Conservation (phyloP, 2,329 filamentous ascomycete species). For the Neopestalotiopsis sp. region DNA sequence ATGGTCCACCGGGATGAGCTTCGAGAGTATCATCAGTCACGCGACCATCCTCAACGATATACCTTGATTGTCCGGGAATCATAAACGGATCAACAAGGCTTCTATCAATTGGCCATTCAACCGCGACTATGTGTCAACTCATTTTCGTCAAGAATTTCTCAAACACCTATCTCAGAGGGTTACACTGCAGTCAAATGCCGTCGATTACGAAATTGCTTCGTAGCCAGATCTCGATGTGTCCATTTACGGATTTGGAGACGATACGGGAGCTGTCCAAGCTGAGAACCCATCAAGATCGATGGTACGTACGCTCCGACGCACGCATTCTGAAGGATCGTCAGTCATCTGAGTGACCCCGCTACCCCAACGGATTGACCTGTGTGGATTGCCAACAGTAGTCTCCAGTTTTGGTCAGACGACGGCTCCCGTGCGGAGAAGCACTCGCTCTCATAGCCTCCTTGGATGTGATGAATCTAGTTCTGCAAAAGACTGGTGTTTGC, state of each 20-base stretch:
- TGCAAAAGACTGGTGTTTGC: background rate
- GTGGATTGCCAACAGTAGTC: slow-evolving; percentile 26
- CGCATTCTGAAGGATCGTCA: slow-evolving; percentile 24
- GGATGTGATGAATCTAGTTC: slow-evolving; percentile 2
- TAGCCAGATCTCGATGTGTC: background rate
- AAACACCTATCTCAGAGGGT: slow-evolving; percentile 9
- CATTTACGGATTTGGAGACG: slow-evolving; percentile 1
- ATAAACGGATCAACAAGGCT: background rate
- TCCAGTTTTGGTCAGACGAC: slow-evolving; percentile 30
- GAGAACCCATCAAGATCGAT: slow-evolving; percentile 5
- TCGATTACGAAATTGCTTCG: background rate
- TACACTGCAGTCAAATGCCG: slow-evolving; percentile 14
- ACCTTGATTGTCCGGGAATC: background rate
- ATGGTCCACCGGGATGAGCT: slow-evolving; percentile 27
- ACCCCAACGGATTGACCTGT: slow-evolving; percentile 26
- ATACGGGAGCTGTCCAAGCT: background rate
- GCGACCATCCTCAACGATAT: background rate
- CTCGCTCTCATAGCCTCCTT: slow-evolving; percentile 8
- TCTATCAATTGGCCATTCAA: background rate
- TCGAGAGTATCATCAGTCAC: slow-evolving; percentile 6
- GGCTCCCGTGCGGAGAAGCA: slow-evolving; percentile 19
- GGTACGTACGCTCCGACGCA: background rate
- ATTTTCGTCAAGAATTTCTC: background rate
- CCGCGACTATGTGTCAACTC: background rate
- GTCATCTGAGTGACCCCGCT: slow-evolving; percentile 28